A percentile compares a stretch with the other conserved stretches of the same genome.
Conservation (phyloP, 2,329 filamentous ascomycete species). For the Waltergamsia citrina region DNA sequence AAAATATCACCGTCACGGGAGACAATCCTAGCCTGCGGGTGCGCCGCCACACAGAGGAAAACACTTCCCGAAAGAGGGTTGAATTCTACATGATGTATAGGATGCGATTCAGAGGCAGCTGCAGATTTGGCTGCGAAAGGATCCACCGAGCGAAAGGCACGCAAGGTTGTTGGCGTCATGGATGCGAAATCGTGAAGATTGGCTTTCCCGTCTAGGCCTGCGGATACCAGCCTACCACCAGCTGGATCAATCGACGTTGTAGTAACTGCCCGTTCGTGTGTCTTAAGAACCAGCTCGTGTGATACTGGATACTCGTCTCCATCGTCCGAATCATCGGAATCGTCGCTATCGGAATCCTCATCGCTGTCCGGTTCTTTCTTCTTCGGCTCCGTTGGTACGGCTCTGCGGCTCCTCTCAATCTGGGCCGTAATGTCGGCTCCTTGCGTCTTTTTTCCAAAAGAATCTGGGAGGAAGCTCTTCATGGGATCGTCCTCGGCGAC, state of each 20-base stretch:
- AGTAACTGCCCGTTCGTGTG: constrained; percentile 81
- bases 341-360: constrained; percentile 42
- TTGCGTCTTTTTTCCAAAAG: constrained; percentile 76
- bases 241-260: constrained; percentile 76
- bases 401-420: constrained; percentile 68
- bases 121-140: constrained; percentile 70
- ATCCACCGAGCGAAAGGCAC: constrained; percentile 88
- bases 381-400: constrained; percentile 13
- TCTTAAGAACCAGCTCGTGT: constrained; percentile 87
- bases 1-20: constrained; percentile 79
- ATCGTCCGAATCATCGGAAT: constrained; percentile 56
- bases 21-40: constrained; percentile 83
- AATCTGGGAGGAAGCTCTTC: constrained; percentile 66
- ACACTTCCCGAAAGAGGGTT: constrained; percentile 71
- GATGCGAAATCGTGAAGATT: constrained; percentile 94
- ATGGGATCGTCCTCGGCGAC: constrained; percentile 58
- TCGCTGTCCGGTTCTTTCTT: constrained; percentile 22
- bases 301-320: constrained; percentile 87
- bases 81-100: constrained; percentile 80
- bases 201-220: constrained; percentile 80
- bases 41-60: constrained; percentile 80
- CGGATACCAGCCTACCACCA: constrained; percentile 78
- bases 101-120: constrained; percentile 70
- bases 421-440: constrained; percentile 69
- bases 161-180: constrained; percentile 89